Evolutionary conservation across 495 filamentous ascomycete species (phyloP).

Genomic region (Parathielavia hyrcaniae): DNA sequence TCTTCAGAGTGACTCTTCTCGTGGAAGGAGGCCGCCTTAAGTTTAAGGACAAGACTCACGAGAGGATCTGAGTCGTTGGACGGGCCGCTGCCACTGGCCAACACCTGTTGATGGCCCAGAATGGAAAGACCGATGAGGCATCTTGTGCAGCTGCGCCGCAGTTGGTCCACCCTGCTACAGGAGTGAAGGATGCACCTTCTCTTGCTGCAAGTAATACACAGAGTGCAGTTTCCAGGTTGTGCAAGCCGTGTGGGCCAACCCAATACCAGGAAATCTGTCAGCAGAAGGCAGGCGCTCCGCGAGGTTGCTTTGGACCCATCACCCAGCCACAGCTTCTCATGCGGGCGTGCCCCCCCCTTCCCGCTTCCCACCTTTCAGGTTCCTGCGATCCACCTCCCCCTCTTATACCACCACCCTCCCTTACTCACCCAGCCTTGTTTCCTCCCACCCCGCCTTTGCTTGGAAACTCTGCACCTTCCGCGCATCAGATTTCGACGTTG

Average conservation of each 20-base stretch:
- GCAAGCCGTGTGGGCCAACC: constrained; percentile 12
- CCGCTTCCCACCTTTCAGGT: constrained; percentile 1
- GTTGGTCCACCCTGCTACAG: constrained; percentile 2
- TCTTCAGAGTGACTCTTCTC: neutral
- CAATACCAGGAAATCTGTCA: constrained; percentile 14
- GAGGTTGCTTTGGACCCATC: neutral
- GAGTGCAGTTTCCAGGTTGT: constrained; percentile 12
- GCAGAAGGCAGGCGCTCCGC: constrained; percentile 11
- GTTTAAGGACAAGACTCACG: constrained; percentile 10
- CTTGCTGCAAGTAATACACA: constrained; percentile 10
- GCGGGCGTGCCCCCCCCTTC: neutral
- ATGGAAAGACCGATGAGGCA: neutral
- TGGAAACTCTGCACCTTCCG: constrained; percentile 8
- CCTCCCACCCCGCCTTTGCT: constrained; percentile 13
- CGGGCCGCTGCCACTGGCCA: constrained; percentile 14
- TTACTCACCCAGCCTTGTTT: constrained; percentile 12
- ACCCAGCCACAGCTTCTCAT: constrained; percentile 11
- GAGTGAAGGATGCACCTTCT: neutral
- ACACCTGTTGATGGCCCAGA: neutral
- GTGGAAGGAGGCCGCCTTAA: neutral
- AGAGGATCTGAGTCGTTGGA: constrained; percentile 2
- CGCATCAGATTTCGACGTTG: neutral
- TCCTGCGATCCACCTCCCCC: constrained; percentile 14
- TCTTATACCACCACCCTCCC: constrained; percentile 16
- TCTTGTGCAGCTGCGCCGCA: constrained; percentile 14